Evolutionary conservation across 2,329 filamentous ascomycete species (phyloP).

Genomic region (Aspergillus viridinutans): DNA sequence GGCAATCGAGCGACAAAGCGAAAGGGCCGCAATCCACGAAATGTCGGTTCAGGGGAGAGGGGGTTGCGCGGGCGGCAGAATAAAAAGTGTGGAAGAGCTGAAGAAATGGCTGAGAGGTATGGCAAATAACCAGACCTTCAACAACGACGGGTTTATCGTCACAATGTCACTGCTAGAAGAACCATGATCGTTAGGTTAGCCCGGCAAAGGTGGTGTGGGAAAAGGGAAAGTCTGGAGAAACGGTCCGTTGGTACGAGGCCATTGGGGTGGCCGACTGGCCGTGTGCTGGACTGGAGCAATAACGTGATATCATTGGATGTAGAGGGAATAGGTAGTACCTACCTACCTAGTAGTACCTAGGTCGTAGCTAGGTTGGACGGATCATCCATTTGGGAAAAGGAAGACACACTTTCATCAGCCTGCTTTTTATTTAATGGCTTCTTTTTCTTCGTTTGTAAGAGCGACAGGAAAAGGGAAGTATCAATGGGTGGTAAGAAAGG

Average conservation of each 20-base stretch:
- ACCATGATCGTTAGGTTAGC: constrained; percentile 9
- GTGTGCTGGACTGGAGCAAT: constrained; percentile 1
- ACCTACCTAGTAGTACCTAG: neutral
- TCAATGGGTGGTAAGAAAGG: neutral
- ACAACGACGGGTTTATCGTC: constrained; percentile 11
- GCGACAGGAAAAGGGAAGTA: neutral
- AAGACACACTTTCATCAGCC: constrained; percentile 27
- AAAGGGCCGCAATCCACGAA: constrained; percentile 17
- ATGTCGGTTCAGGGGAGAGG: constrained; percentile 13
- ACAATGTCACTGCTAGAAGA: constrained; percentile 16
- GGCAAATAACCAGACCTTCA: constrained; percentile 18
- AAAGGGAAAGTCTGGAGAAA: constrained; percentile 13
- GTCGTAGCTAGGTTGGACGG: constrained; percentile 1
- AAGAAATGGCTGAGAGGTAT: constrained; percentile 14
- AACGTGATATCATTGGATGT: constrained; percentile 27
- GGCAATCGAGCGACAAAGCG: constrained; percentile 12
- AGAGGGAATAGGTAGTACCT: neutral
- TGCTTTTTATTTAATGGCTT: neutral
- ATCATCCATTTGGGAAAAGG: neutral
- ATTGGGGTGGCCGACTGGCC: neutral
- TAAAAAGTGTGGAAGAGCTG: constrained; percentile 15
- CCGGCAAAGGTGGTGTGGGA: constrained; percentile 11
- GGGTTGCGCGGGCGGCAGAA: constrained; percentile 6
- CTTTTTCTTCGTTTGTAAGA: neutral
- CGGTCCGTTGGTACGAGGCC: constrained; percentile 10